phyloP scores from a whole-genome alignment of 345 rosid genomes.

The Corchorus olitorius region DNA sequence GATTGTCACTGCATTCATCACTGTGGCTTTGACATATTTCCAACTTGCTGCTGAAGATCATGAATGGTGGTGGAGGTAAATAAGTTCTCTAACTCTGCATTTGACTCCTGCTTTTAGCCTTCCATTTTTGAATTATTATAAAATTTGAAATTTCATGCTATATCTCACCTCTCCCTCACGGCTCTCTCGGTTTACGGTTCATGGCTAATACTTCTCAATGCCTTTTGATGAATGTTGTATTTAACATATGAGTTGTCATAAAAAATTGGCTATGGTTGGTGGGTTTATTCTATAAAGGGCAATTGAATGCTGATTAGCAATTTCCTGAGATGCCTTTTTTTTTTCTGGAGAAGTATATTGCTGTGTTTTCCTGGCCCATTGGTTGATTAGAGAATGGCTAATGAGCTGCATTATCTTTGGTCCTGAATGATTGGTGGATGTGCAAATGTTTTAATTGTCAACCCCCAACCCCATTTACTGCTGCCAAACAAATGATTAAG shows the following conservation, averaged over 20 bases:
- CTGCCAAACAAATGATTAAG: background rate
- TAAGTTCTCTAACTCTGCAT: background rate
- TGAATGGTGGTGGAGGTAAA: constrained; percentile 94
- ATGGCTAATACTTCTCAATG: background rate
- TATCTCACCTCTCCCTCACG: background rate
- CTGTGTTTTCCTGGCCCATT: too few species aligned
- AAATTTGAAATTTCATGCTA: constrained; percentile 1
- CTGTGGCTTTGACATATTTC: constrained; percentile 90
- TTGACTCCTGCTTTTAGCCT: too few species aligned
- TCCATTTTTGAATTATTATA: background rate
- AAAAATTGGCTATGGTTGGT: background rate
- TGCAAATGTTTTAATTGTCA: too few species aligned
- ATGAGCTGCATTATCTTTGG: too few species aligned
- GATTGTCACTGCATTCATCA: constrained; percentile 88
- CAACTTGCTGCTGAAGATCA: constrained; percentile 96
- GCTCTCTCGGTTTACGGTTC: background rate
- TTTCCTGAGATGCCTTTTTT: background rate
- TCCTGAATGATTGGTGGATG: too few species aligned
- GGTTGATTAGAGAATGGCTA: too few species aligned
- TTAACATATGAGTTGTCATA: background rate
- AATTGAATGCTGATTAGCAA: background rate
- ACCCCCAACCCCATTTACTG: too few species aligned
- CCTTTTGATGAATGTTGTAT: background rate
- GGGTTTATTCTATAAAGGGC: background rate
- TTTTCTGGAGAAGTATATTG: background rate